Conservation (phyloP, 768 basidiomycete species). For the Multifurca ochricompacta region DNA sequence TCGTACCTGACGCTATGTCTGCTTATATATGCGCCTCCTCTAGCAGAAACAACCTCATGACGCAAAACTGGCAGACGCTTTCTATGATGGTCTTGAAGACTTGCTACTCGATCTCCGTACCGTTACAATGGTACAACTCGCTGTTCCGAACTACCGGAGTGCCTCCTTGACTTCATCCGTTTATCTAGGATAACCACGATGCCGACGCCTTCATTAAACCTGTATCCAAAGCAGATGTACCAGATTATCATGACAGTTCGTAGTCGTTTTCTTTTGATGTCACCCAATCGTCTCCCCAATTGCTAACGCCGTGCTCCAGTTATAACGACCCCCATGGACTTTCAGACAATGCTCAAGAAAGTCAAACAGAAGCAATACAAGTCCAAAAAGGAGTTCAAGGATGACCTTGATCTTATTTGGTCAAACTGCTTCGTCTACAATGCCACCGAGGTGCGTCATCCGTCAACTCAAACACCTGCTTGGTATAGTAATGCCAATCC, state of each 20-base stretch:
- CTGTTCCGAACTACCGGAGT: constrained; percentile 26
- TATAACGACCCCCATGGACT: constrained; percentile 92
- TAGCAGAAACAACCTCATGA: constrained; percentile 44
- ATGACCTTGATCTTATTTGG: constrained; percentile 96
- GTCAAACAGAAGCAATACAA: constrained; percentile 90
- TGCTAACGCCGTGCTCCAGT: constrained; percentile 40
- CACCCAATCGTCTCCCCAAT: not conserved
- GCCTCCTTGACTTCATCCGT: constrained; percentile 21
- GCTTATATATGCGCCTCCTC: constrained; percentile 23
- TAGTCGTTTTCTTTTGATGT: constrained; percentile 14
- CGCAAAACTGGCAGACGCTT: constrained; percentile 72
- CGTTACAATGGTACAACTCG: constrained; percentile 50
- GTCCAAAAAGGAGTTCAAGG: constrained; percentile 87
- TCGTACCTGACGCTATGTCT: constrained; percentile 12
- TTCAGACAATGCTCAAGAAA: constrained; percentile 87
- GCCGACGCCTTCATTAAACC: constrained; percentile 92
- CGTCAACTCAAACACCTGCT: not conserved
- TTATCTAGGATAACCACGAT: constrained; percentile 69
- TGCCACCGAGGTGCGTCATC: constrained; percentile 67
- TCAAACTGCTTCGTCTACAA: constrained; percentile 92
- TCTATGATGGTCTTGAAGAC: constrained; percentile 91
- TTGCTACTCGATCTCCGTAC: constrained; percentile 79
- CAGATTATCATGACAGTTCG: constrained; percentile 90
- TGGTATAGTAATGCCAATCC: not conserved
- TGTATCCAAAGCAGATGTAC: constrained; percentile 81